A percentile compares a stretch with the other conserved stretches of the same genome.
Evolutionary conservation across 768 basidiomycete species (phyloP).

Genomic region (Kwoniella dendrophila): DNA sequence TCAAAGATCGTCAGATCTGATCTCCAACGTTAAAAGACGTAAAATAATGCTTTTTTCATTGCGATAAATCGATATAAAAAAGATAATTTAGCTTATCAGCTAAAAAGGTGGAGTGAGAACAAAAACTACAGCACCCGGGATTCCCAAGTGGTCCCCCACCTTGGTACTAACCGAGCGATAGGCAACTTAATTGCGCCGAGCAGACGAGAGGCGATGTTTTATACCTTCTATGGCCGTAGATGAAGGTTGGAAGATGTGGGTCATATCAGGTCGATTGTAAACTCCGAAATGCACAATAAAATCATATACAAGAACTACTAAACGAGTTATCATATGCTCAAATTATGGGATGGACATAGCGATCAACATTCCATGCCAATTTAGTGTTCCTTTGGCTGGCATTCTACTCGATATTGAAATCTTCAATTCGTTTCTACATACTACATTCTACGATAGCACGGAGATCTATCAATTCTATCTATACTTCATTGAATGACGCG

Average conservation of each 20-base stretch:
- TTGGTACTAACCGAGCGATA: constrained; percentile 6
- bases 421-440: too few species aligned
- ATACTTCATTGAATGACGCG: too few species aligned
- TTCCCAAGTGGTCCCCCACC: constrained; percentile 5
- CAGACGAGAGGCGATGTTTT: background rate
- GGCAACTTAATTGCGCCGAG: background rate
- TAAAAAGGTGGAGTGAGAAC: background rate
- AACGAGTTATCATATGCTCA: too few species aligned
- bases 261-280: too few species aligned
- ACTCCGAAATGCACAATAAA: too few species aligned
- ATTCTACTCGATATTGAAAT: too few species aligned
- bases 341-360: too few species aligned
- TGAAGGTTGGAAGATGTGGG: background rate
- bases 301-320: too few species aligned
- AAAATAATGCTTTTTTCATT: background rate
- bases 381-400: too few species aligned
- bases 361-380: too few species aligned
- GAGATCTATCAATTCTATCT: too few species aligned
- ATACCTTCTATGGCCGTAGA: background rate
- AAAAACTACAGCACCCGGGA: constrained; percentile 5
- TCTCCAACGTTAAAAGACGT: background rate
- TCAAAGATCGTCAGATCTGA: background rate
- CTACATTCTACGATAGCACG: too few species aligned
- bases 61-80: background rate
- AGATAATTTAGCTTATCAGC: background rate